Evolutionary conservation across 1,284 basidiomycete genomes (phyloP).

Genomic region (Pseudozyma hubeiensis): DNA sequence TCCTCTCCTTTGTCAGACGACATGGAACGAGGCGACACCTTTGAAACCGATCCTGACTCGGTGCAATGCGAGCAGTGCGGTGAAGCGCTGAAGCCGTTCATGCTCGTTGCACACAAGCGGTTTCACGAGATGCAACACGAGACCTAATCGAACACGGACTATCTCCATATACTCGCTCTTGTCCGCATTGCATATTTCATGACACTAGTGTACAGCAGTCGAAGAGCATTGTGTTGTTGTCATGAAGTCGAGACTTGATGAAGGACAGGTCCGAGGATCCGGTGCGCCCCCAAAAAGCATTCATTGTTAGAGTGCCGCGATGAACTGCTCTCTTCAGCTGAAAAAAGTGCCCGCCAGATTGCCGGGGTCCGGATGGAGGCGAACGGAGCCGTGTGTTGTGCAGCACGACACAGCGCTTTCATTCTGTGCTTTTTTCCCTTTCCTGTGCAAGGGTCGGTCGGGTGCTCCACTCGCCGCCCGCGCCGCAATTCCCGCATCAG

Average conservation of each 20-base stretch:
- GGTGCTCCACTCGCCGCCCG: neutral
- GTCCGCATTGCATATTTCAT: no score
- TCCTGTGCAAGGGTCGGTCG: neutral
- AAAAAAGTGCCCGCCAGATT: neutral
- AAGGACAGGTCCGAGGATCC: no score
- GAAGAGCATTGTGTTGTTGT: no score
- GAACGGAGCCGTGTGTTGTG: no score
- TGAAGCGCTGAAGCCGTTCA: slow-evolving; percentile 20
- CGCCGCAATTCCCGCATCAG: slow-evolving; percentile 1
- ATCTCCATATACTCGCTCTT: no score
- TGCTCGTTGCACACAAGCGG: slow-evolving; percentile 22
- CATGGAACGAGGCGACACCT: no score
- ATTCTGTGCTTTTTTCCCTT: neutral
- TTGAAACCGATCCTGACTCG: neutral
- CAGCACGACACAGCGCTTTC: neutral
- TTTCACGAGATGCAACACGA: slow-evolving; percentile 26
- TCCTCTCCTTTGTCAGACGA: neutral
- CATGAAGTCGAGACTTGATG: no score
- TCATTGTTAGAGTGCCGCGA: no score
- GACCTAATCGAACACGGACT: neutral
- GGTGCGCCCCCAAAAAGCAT: no score
- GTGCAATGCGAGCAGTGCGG: slow-evolving; percentile 20
- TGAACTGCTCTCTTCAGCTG: no score
- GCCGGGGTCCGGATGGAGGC: neutral
- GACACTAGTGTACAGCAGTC: no score